A percentile compares a stretch with the other conserved stretches of the same genome.
Evolutionary conservation across 148 eudicot genomes (phyloP).

Genomic region (Rhododendron ovatum): DNA sequence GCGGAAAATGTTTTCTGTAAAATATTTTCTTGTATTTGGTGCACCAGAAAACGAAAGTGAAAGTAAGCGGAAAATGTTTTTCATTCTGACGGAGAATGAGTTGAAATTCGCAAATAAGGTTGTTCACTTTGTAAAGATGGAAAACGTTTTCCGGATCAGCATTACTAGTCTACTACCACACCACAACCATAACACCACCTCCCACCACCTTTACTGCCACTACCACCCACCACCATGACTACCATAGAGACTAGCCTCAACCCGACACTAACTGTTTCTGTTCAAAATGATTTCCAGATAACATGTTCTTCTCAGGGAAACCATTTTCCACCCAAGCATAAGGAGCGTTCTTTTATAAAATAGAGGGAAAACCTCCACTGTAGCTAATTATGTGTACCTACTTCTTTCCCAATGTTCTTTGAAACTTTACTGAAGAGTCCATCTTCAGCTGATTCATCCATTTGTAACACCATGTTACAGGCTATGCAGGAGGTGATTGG

Average conservation of each 20-base stretch:
- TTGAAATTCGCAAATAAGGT: not conserved
- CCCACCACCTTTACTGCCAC: not conserved
- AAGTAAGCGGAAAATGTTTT: not conserved
- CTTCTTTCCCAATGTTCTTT: not conserved
- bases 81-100: not conserved
- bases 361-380: not conserved
- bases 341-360: not conserved
- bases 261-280: not conserved
- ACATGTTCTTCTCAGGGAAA: not conserved
- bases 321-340: not conserved
- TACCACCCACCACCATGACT: not conserved
- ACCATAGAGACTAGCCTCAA: not conserved
- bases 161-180: not conserved
- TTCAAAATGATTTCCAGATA: not conserved
- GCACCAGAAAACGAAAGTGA: not conserved
- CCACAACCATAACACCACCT: not conserved
- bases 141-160: not conserved
- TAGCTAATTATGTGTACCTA: not conserved
- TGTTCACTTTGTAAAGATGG: not conserved
- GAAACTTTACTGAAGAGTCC: not conserved
- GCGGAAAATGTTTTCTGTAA: not conserved
- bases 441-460: slow-evolving; percentile 45
- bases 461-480: slow-evolving; percentile 71
- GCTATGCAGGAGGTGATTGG: slow-evolving; percentile 38
- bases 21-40: not conserved